Conservation (phyloP, 2,329 filamentous ascomycete genomes). For the Penicillium sp. region DNA sequence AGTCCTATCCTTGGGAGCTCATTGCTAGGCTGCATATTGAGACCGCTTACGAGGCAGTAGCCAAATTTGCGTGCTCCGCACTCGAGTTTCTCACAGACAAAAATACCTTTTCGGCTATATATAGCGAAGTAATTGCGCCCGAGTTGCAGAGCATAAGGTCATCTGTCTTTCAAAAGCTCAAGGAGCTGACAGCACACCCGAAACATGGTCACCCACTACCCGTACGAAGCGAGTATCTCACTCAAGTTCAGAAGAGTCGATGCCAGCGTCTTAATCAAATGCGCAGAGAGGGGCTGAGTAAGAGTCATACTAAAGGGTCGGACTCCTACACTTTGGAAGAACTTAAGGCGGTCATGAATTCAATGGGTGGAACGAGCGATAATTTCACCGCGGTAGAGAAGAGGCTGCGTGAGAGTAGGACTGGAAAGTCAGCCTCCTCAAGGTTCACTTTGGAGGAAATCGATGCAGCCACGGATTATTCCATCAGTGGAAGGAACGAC, state of each 20-base stretch:
- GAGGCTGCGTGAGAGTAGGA: neutral
- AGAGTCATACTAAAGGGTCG: too few species aligned
- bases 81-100: conserved; percentile 31
- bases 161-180: conserved; percentile 24
- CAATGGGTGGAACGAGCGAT: too few species aligned
- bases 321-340: too few species aligned
- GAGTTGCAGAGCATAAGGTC: conserved; percentile 29
- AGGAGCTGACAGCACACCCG: conserved; percentile 25
- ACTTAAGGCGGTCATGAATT: too few species aligned
- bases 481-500: neutral
- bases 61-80: conserved; percentile 26
- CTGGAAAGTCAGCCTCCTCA: too few species aligned
- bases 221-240: conserved; percentile 17
- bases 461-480: too few species aligned
- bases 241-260: conserved; percentile 9
- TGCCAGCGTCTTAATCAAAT: conserved; percentile 8
- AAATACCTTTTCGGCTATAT: conserved; percentile 22
- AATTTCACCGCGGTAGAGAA: conserved; percentile 36
- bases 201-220: conserved; percentile 32
- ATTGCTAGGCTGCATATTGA: conserved; percentile 33
- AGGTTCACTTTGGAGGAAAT: too few species aligned
- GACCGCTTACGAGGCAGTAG: conserved; percentile 26
- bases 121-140: conserved; percentile 21
- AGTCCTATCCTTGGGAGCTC: conserved; percentile 37
- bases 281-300: conserved; percentile 4